Evolutionary conservation across 2,329 filamentous ascomycete genomes (phyloP), one percentile per base, ranked within the genome.

Genomic region (Didymella lethalis): DNA sequence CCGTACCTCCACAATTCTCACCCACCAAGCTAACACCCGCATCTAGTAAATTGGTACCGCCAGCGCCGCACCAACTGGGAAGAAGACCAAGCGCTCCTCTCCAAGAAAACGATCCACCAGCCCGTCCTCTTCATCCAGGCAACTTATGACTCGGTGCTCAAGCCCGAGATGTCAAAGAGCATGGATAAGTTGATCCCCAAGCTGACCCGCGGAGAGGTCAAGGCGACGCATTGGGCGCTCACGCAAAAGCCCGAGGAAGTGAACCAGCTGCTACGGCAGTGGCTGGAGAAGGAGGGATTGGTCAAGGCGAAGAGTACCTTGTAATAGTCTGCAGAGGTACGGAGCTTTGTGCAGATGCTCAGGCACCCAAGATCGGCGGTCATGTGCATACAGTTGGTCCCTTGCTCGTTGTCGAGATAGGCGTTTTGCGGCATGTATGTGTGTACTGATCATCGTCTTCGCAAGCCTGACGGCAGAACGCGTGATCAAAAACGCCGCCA

Each of bases 31-130:
- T 72, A 48, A 71, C 46, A 36, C 23, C 23, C 14, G 16, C 23
- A 23, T 3, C 48, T 48, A 84, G 83, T 92, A 60, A 95, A 93
- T 78, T 97, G 92, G 91, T 99, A 99, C 79, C 88, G 93, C 43
- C 90, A 86, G 2, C 82, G 86, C 20, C 80, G 85, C 75, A 76
- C 89, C 63, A 97, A 96, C 77, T 90, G 83, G 73, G 85, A 91
- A 40, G 92, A 97, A 63, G 95, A 97, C 59, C 74, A 79, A 57
- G 69, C 69, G 2, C 58, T 76, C 4, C 62, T 74, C 3, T 67
- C 70, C 56, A 71, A 71, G 57, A 71, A 71, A 48, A 68, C 55
- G 1, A 77, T 79, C 59, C 61, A 67, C n/a, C 68, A 71, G 2
- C 76, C 92, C 0, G 83, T 88, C 4, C 81, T 98, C 67, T 92